Evolutionary conservation across 345 rosid genomes (phyloP), one percentile per base, ranked within the genome.

Genomic region (Salix koriyanagi): DNA sequence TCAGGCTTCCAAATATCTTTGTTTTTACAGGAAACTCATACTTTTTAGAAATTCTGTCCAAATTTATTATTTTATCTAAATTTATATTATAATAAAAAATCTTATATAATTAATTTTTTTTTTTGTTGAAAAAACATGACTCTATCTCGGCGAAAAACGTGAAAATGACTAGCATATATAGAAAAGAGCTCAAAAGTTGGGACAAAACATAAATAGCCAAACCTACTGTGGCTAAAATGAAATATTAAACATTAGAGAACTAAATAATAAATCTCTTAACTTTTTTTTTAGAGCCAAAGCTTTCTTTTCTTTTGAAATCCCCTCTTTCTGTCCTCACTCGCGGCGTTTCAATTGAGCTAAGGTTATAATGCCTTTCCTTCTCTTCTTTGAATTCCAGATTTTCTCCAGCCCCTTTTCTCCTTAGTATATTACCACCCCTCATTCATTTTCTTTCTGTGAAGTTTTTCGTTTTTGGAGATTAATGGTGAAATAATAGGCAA

Each of bases 11-110:
- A 30, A 30, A 30, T 28, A 1, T 30, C 32, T 30, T 30, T 2
- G 0, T 30, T 30, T 30, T 32, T 32, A 32, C 4, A 32, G 0
- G 0, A 32, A 32, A 32, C 34, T 4, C 0, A 5, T 0, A 32
- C 1, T 32, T 32, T 4, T 3, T 4, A 32, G 0, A 4, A 32
- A 32, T 32, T 32, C 4, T 32, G 0, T 0, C 4, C 0, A 32
- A 4, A 32, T 32, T 32, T 32, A 32, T 32, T 32, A 32, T 32
- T 32, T 32, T 32, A 4, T 0, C 34, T 32, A 4, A 32, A 32
- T 32, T 4, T 32, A 32, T 32, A 32, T 32, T 32, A 4, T 32
- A 32, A 32, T 32, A 32, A 32, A 32, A 4, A 4, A 0, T 32
- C 5, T 32, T 4, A 32, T 4, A 32, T 4, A 32, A 32, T 32